A percentile compares a stretch with the other conserved stretches of the same genome.
Conservation (phyloP, 192 early-diverging fungal genomes). For the Rhizophagus prolifer region DNA sequence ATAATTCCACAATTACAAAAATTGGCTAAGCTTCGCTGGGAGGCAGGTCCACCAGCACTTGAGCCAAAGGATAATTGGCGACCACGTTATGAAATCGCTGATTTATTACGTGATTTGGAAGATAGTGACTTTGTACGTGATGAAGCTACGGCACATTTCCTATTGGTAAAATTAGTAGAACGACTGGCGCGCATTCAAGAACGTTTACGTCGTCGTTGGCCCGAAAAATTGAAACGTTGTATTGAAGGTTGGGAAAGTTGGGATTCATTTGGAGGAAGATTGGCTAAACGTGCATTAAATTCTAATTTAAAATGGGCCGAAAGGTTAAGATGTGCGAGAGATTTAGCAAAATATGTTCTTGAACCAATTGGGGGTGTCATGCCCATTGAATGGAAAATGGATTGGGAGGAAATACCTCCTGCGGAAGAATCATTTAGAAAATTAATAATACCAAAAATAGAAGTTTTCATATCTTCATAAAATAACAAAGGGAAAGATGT, state of each 20-base stretch:
- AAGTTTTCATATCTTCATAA: not conserved
- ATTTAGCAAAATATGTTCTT: constrained; percentile 28
- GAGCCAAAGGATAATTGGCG: constrained; percentile 9
- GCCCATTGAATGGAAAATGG: constrained; percentile 21
- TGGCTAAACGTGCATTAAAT: constrained; percentile 14
- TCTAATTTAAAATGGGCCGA: constrained; percentile 17
- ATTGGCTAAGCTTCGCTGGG: constrained; percentile 20
- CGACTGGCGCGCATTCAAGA: constrained; percentile 15
- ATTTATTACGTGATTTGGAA: constrained; percentile 24
- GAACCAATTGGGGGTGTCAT: constrained; percentile 24
- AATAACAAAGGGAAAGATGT: not conserved
- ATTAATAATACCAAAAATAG: constrained; percentile 27
- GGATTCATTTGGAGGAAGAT: constrained; percentile 9
- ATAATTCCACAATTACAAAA: constrained; percentile 15
- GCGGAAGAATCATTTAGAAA: not conserved
- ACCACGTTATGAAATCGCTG: constrained; percentile 18
- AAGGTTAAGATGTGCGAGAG: constrained; percentile 13
- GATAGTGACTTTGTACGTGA: constrained; percentile 1
- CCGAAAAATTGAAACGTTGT: constrained; percentile 26
- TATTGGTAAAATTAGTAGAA: constrained; percentile 16
- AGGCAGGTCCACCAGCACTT: not conserved
- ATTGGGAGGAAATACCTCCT: constrained; percentile 26
- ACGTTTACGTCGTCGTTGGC: constrained; percentile 3
- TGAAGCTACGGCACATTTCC: constrained; percentile 22
- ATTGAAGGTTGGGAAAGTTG: constrained; percentile 23